phyloP scores from a whole-genome alignment of 2,329 filamentous ascomycete genomes.

The Annulohypoxylon truncatum region DNA sequence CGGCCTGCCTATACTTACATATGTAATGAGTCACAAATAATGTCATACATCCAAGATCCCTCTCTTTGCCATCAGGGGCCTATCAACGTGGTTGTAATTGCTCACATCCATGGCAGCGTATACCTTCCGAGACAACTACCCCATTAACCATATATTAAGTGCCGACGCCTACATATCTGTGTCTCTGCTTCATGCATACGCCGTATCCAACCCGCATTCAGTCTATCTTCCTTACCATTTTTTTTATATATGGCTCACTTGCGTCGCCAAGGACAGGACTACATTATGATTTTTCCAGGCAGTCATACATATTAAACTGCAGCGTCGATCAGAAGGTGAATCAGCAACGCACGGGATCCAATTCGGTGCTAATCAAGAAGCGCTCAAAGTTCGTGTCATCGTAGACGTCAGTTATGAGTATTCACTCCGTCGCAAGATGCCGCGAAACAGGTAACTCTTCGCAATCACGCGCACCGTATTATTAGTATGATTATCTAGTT shows the following conservation, averaged over 20 bases:
- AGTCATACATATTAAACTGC: background rate
- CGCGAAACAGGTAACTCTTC: background rate
- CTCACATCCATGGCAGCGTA: background rate
- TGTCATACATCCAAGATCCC: background rate
- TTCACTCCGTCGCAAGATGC: background rate
- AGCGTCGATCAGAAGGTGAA: background rate
- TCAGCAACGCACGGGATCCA: background rate
- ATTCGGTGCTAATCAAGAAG: background rate
- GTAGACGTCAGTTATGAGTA: background rate
- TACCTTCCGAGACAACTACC: background rate
- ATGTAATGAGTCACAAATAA: background rate
- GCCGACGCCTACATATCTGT: background rate
- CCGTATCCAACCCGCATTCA: constrained; percentile 5
- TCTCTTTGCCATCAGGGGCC: background rate
- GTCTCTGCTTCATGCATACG: constrained; percentile 1
- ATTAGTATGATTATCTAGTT: background rate
- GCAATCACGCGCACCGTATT: background rate
- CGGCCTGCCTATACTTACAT: background rate
- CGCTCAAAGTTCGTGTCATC: background rate
- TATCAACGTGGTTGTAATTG: background rate
- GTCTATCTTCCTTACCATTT: background rate
- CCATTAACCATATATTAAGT: background rate
- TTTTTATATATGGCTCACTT: background rate
- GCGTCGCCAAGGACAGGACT: background rate
- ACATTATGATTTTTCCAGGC: background rate